Evolutionary conservation across 1,139 yeast genomes (phyloP).

Genomic region (Geotrichum reessii): DNA sequence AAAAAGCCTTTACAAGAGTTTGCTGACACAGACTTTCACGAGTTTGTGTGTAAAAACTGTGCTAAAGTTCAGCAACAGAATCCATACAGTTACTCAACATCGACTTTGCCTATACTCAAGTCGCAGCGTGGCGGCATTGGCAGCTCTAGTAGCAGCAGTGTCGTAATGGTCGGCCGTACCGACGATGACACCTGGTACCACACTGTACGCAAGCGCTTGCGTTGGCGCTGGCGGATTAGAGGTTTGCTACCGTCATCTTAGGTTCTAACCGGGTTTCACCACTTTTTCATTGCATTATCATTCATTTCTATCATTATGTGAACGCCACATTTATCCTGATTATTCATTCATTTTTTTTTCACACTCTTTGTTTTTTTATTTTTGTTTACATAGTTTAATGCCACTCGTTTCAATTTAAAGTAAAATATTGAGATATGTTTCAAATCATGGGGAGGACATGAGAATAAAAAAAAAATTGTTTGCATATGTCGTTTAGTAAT

Average conservation of each 20-base stretch:
- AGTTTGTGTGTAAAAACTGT: conserved; percentile 14
- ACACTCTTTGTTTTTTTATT: background rate
- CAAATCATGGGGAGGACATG: too few species aligned
- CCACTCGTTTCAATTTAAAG: background rate
- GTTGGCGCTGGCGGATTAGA: conserved; percentile 16
- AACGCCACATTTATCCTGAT: background rate
- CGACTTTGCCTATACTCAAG: background rate
- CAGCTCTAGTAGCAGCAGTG: background rate
- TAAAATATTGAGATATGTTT: too few species aligned
- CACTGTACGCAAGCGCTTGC: conserved; percentile 5
- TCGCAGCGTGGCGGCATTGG: background rate
- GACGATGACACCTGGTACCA: conserved; percentile 7
- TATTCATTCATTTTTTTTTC: background rate
- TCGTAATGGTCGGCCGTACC: background rate
- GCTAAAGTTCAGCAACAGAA: conserved; percentile 9
- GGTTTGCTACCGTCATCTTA: conserved; percentile 8
- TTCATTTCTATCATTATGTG: background rate
- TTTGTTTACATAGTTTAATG: background rate
- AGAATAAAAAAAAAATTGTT: too few species aligned
- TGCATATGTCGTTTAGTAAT: too few species aligned
- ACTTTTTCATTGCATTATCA: background rate
- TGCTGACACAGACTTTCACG: conserved; percentile 7
- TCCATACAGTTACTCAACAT: background rate
- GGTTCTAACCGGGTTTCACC: background rate
- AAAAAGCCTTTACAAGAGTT: conserved; percentile 9